Evolutionary conservation across 2,329 filamentous ascomycete genomes (phyloP), one percentile per base, ranked within the genome.

Genomic region (Intubia oerlemansii): DNA sequence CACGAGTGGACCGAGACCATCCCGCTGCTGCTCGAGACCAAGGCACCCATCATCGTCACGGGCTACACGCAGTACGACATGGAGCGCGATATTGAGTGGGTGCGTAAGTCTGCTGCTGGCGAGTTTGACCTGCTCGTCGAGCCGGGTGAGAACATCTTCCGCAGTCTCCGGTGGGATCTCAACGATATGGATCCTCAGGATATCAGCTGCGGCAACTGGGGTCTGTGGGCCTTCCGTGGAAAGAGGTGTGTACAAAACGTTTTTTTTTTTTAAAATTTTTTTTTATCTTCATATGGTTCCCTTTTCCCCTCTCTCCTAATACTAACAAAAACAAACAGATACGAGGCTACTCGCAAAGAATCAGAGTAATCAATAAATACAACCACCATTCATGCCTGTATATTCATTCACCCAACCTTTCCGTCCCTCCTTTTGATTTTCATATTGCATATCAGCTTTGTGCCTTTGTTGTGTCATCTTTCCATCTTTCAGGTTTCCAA

Each of bases 41-140:
- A 98, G 53, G 72, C 88, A 2, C 88, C 88, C 1, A 78, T 98
- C 39, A 68, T 98, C 38, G 82, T 77, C 40, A 98, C 88, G 0
- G 90, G 90, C 2, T 98, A 98, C 50, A 95, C 88, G 1, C 80
- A 91, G 43, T 80, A 70, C 51, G 88, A 98, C 46, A 82, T 95
- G 75, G 67, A 90, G 47, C 64, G 88, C 34, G 88, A 98, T 50
- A 75, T 91, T 27, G 68, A 80, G 21, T 93, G 81, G 74, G 78
- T 98, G 17, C 62, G 74, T 46, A 72, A 85, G 44, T 82, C 80
- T 36, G 81, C 78, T 28, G 66, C 66, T 3, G 84, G 84, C 13
- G 88, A 98, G 51, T 85, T 93, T 46, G 88, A 98, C 45, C 59
- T 98, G 22, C 54, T 98, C 34, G 59, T 98, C 42, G 67, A 92